Percentiles rank a stretch among this genome's conserved stretches.
Conservation (phyloP, 352 stramenopile species). For the Pythium sukuiense region DNA sequence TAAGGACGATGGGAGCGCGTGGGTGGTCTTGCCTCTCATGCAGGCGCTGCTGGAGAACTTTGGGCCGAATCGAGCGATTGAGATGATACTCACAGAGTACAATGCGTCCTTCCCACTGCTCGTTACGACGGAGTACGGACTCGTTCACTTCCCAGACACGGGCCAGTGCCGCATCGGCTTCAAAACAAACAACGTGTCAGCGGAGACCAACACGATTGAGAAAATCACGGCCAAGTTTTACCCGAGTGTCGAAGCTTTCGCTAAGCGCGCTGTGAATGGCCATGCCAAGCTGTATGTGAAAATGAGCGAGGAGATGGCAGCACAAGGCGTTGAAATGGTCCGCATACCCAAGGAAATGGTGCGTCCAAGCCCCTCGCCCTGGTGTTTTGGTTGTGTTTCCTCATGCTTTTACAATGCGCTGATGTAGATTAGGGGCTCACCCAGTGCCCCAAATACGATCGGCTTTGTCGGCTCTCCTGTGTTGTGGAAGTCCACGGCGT, state of each 20-base stretch:
- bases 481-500: constrained; percentile 30
- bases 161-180: constrained; percentile 37
- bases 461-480: constrained; percentile 28
- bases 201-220: constrained; percentile 30
- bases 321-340: constrained; percentile 20
- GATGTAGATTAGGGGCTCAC: constrained; percentile 26
- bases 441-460: constrained; percentile 14
- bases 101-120: constrained; percentile 33
- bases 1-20: constrained; percentile 38
- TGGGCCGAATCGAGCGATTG: constrained; percentile 9
- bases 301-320: constrained; percentile 23
- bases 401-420: background rate
- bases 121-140: constrained; percentile 33
- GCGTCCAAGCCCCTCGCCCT: background rate
- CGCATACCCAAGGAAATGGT: constrained; percentile 26
- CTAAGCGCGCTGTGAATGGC: constrained; percentile 18
- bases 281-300: constrained; percentile 20
- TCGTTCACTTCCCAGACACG: constrained; percentile 33
- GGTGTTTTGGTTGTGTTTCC: background rate
- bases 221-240: constrained; percentile 36
- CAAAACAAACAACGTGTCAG: constrained; percentile 25
- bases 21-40: constrained; percentile 31
- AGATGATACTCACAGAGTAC: constrained; percentile 31
- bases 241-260: constrained; percentile 21
- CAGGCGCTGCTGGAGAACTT: constrained; percentile 31